Conservation (phyloP, 2,329 filamentous ascomycete species). For the Penicillium rolfsii region DNA sequence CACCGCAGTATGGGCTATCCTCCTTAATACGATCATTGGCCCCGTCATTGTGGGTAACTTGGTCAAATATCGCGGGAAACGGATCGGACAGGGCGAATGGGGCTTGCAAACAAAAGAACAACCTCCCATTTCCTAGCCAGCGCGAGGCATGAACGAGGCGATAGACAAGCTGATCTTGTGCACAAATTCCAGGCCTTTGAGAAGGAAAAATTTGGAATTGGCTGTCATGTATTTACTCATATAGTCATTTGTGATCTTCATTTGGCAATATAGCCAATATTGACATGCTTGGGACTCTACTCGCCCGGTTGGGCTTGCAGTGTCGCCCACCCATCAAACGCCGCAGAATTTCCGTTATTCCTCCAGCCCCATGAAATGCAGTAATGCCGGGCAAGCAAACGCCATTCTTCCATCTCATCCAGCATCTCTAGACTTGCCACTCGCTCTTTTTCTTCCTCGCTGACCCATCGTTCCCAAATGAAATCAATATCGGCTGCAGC, state of each 20-base stretch:
- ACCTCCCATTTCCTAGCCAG: not conserved
- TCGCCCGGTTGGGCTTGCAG: conserved; percentile 35
- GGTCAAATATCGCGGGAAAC: conserved; percentile 28
- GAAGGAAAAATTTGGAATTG: not conserved
- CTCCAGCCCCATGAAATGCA: conserved; percentile 87
- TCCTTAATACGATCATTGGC: conserved; percentile 39
- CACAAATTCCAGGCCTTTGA: not conserved
- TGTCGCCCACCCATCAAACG: conserved; percentile 43
- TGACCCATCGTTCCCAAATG: conserved; percentile 80
- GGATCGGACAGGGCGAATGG: conserved; percentile 33
- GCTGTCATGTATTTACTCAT: not conserved
- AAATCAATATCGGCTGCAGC: conserved; percentile 64
- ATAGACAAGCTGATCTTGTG: not conserved
- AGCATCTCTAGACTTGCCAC: conserved; percentile 81
- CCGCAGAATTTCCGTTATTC: conserved; percentile 44
- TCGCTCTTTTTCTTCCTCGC: conserved; percentile 71
- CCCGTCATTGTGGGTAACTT: conserved; percentile 34
- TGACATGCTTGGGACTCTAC: conserved; percentile 7
- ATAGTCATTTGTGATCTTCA: not conserved
- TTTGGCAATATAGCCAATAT: not conserved
- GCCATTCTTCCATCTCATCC: conserved; percentile 95
- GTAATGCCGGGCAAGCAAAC: conserved; percentile 84
- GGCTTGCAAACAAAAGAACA: conserved; percentile 26
- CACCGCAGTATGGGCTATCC: conserved; percentile 38
- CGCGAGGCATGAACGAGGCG: not conserved